Conservation (phyloP, 345 rosid species). For the Dipteronia dyeriana region DNA sequence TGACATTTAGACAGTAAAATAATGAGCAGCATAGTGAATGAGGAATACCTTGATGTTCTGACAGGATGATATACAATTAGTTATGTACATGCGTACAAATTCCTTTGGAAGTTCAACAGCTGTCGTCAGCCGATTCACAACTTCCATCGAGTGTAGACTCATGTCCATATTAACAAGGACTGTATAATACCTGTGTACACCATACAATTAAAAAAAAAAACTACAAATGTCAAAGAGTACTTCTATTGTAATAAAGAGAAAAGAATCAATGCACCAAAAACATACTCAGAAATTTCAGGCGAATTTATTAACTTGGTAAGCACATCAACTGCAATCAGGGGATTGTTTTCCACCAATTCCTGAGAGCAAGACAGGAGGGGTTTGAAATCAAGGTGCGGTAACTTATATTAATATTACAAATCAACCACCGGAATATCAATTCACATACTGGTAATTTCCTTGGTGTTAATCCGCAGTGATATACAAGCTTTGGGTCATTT, state of each 20-base stretch:
- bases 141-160: conserved; percentile 99
- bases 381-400: conserved; percentile 24
- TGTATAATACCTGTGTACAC: conserved; percentile 63
- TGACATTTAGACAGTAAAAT: background rate
- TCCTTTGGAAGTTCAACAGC: conserved; percentile 93
- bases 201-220: conserved; percentile 20
- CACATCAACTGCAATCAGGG: conserved; percentile 89
- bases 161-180: conserved; percentile 95
- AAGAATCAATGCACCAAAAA: conserved; percentile 24
- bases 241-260: conserved; percentile 13
- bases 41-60: conserved; percentile 78
- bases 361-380: conserved; percentile 38
- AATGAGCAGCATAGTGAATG: conserved; percentile 20
- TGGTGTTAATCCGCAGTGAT: conserved; percentile 92
- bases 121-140: conserved; percentile 95
- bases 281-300: conserved; percentile 87
- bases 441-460: conserved; percentile 81
- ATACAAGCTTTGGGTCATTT: conserved; percentile 86
- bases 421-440: conserved; percentile 19
- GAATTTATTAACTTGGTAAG: conserved; percentile 86
- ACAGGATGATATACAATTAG: conserved; percentile 93
- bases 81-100: conserved; percentile 85
- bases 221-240: conserved; percentile 1
- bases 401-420: background rate
- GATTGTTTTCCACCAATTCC: conserved; percentile 98